Conservation (phyloP, 192 early-diverging fungal genomes). For the Pilobolus umbonatus region DNA sequence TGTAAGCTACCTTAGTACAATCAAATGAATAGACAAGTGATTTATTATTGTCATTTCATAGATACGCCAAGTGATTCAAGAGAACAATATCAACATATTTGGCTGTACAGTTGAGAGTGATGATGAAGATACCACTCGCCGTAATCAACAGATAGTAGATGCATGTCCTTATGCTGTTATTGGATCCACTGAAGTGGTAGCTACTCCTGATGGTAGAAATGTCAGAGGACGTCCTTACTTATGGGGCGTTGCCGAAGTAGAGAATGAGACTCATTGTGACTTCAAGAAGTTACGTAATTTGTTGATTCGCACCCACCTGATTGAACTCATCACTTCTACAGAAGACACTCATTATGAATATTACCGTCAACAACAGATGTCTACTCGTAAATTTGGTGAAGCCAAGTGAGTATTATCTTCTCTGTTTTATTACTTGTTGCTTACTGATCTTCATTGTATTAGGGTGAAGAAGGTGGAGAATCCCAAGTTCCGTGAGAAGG, state of each 20-base stretch:
- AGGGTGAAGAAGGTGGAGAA: conserved; percentile 76
- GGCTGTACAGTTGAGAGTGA: conserved; percentile 70
- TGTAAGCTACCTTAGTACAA: conserved; percentile 27
- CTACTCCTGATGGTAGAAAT: conserved; percentile 71
- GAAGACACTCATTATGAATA: conserved; percentile 96
- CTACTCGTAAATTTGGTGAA: conserved; percentile 85
- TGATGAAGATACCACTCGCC: conserved; percentile 70
- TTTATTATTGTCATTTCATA: background rate
- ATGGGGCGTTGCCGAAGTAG: conserved; percentile 95
- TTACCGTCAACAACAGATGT: conserved; percentile 84
- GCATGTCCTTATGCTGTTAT: conserved; percentile 97
- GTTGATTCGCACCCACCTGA: conserved; percentile 92
- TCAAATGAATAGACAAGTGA: conserved; percentile 8
- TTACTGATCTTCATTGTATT: background rate
- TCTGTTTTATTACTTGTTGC: background rate
- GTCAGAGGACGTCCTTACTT: conserved; percentile 88
- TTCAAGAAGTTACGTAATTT: conserved; percentile 92
- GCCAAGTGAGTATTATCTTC: conserved; percentile 48
- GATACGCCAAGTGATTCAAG: conserved; percentile 76
- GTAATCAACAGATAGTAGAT: conserved; percentile 78
- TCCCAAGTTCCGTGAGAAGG: conserved; percentile 97
- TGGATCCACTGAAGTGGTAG: conserved; percentile 80
- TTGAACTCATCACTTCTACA: conserved; percentile 89
- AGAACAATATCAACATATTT: conserved; percentile 82
- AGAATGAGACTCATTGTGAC: conserved; percentile 93